Evolutionary conservation across 2,329 filamentous ascomycete genomes (phyloP), one percentile per base, ranked within the genome.

Genomic region (Fusarium sp.): DNA sequence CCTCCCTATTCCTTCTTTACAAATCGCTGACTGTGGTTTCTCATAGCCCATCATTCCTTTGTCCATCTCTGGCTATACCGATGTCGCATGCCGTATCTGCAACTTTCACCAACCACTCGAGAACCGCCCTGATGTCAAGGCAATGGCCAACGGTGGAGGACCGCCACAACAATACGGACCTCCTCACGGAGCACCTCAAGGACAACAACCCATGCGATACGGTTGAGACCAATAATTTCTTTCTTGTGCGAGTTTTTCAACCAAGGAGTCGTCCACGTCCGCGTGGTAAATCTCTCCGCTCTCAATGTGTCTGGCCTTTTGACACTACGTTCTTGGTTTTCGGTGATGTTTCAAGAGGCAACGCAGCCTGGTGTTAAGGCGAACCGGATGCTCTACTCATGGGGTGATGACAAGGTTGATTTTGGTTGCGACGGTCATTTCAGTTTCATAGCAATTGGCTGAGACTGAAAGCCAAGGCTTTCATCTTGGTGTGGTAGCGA

Each of bases 61-160:
- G 75, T 90, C 88, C 45, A 83, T 90, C 69, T 85, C 87, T 60
- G 88, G 88, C 56, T 90, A 91, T 79, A 83, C 90, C 72, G 91
- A 94, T 74, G 85, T 95, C 57, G 83, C 85, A 62, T 95, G 92
- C 82, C 85, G 89, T 75, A 89, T 94, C 77, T 95, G 92, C 85
- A 89, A 91, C 77, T 94, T 93, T 77, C 86, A 88, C 67, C 91
- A 94, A 77, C 88, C 89, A 11, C 83, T 91, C 56, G 83, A 87
- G 69, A 83, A 85, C 72, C 81, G 87, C 15, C 85, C 81, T 14
- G 87, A 89, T 62, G 85, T 89, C 49, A 82, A 84, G 76, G 81
- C 81, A 56, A 86, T 88, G 82, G 79, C 77, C 69, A 80, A 80
- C 46, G 82, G 81, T 33, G 82, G 80, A n/a, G 78, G 55, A 3